phyloP scores from a whole-genome alignment of 768 basidiomycete species.

The Antrodiella citrinella region DNA sequence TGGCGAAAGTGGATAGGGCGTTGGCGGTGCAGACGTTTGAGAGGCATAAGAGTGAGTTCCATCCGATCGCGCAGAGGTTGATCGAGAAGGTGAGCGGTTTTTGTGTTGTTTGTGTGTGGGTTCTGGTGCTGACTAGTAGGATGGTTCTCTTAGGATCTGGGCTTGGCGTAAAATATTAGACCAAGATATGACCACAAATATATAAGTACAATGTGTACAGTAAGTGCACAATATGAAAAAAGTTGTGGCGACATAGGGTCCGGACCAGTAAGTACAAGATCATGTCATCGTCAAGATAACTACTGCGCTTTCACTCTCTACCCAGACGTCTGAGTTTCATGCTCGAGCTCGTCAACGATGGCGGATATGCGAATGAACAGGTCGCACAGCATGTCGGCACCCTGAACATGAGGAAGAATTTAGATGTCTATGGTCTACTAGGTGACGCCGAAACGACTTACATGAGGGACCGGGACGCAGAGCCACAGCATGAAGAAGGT shows the following conservation, averaged over 20 bases:
- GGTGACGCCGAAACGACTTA: slow-evolving; percentile 33
- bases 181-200: no score
- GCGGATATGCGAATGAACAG: slow-evolving; percentile 68
- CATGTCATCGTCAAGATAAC: no score
- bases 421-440: neutral
- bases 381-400: slow-evolving; percentile 78
- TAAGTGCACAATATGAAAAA: no score
- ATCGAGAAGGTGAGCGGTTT: slow-evolving; percentile 58
- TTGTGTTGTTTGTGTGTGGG: neutral
- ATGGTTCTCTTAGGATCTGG: neutral
- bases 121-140: no score
- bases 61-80: slow-evolving; percentile 67
- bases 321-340: no score
- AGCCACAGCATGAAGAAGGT: slow-evolving; percentile 87
- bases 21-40: slow-evolving; percentile 47
- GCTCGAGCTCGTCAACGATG: no score
- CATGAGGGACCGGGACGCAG: slow-evolving; percentile 77
- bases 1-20: slow-evolving; percentile 40
- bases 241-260: no score
- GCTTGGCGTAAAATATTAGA: neutral
- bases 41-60: slow-evolving; percentile 46
- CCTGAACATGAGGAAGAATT: slow-evolving; percentile 35
- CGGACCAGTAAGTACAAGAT: no score
- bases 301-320: no score
- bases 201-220: no score